Percentiles rank a stretch among this genome's conserved stretches.
Evolutionary conservation across 306 rosid species (phyloP).

Genomic region (Cicer yamashitae): DNA sequence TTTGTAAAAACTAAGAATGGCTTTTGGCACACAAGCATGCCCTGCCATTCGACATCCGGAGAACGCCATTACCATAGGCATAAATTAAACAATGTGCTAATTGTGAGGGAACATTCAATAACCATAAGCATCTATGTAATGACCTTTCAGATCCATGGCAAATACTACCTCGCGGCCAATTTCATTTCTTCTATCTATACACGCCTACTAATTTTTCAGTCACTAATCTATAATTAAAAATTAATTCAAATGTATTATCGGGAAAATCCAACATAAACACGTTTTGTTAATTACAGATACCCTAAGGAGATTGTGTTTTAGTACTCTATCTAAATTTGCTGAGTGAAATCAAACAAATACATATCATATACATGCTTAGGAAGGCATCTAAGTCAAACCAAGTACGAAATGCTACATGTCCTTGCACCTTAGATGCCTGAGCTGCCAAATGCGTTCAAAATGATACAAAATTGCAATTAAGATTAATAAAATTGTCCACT

Average conservation of each 20-base stretch:
- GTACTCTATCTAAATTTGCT: background rate
- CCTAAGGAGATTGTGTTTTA: background rate
- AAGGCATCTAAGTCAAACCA: conserved; percentile 28
- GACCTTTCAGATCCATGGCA: background rate
- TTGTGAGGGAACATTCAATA: background rate
- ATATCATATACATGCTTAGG: background rate
- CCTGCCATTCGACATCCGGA: conserved; percentile 1
- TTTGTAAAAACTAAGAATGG: background rate
- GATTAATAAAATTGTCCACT: background rate
- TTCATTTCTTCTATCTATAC: conserved; percentile 1
- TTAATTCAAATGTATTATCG: background rate
- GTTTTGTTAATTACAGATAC: background rate
- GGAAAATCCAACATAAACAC: background rate
- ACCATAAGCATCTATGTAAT: conserved; percentile 11
- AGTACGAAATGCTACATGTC: background rate
- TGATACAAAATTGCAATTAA: conserved; percentile 3
- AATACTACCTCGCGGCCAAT: background rate
- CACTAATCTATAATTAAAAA: background rate
- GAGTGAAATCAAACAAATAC: conserved; percentile 29
- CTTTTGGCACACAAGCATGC: conserved; percentile 6
- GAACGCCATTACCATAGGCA: conserved; percentile 8
- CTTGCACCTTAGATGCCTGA: conserved; percentile 17
- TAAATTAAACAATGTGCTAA: conserved; percentile 12
- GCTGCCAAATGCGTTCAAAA: conserved; percentile 11
- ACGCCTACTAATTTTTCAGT: background rate